Evolutionary conservation across 331 rosid genomes (phyloP).

Genomic region (Arachis monticola): DNA sequence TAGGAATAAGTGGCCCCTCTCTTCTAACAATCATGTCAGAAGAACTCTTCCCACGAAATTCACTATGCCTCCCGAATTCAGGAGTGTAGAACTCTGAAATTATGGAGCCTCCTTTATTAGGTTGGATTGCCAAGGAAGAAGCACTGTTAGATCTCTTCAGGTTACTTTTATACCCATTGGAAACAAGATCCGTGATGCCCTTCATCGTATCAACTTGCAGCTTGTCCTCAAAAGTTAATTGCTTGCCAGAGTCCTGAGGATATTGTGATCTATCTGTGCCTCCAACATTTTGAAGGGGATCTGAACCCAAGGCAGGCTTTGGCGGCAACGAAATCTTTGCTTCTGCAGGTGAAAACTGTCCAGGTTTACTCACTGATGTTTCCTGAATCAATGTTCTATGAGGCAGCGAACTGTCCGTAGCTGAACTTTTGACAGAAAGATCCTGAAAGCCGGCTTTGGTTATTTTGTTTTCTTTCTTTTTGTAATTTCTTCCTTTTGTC

Average conservation of each 20-base stretch:
- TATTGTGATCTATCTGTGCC: conserved; percentile 41
- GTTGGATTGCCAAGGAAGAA: conserved; percentile 61
- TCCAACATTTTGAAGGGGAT: conserved; percentile 50
- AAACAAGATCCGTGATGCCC: conserved; percentile 40
- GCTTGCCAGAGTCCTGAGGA: conserved; percentile 46
- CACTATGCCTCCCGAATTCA: conserved; percentile 59
- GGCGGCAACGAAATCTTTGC: conserved; percentile 44
- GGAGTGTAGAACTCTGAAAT: conserved; percentile 79
- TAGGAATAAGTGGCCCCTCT: conserved; percentile 72
- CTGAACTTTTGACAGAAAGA: conserved; percentile 51
- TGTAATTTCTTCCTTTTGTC: conserved; percentile 94
- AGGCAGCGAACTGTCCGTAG: conserved; percentile 41
- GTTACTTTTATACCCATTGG: conserved; percentile 48
- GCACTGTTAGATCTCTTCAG: conserved; percentile 83
- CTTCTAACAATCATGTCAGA: conserved; percentile 61
- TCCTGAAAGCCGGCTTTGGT: conserved; percentile 52
- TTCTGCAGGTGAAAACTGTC: conserved; percentile 46
- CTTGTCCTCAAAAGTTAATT: conserved; percentile 41
- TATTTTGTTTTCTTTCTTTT: conserved; percentile 73
- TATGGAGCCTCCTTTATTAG: conserved; percentile 57
- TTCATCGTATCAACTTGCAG: conserved; percentile 50
- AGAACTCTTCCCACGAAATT: conserved; percentile 52
- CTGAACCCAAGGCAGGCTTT: conserved; percentile 40
- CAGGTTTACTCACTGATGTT: conserved; percentile 47
- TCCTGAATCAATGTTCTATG: conserved; percentile 50